These are phyloP conservation scores for Kentomonas sorsogonicus DNA, from an alignment of 208 protist genomes.

Conservation along the genomic window DNA sequence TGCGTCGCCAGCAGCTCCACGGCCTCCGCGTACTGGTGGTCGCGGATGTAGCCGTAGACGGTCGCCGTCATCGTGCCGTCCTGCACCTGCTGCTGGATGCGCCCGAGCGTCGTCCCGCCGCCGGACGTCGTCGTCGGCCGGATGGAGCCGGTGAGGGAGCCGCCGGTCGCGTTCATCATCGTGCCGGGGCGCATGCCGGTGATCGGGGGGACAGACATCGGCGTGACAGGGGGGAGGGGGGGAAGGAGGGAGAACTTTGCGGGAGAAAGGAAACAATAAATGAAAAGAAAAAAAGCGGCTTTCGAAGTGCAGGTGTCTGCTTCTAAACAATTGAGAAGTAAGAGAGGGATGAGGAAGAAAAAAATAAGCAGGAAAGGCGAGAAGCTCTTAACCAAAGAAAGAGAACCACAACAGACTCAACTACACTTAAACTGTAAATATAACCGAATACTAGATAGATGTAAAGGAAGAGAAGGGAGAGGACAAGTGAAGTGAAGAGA, in stretches of 20 bases:
- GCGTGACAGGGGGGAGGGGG: no score
- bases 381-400: neutral
- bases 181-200: slow-evolving; percentile 67
- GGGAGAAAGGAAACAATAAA: neutral
- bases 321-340: neutral
- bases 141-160: slow-evolving; percentile 30
- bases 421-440: neutral
- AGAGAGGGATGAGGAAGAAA: neutral
- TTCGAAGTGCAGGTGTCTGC: neutral
- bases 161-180: slow-evolving; percentile 33
- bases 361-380: neutral
- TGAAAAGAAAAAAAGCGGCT: neutral
- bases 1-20: slow-evolving; percentile 85
- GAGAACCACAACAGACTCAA: neutral
- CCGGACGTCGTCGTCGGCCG: slow-evolving; percentile 80
- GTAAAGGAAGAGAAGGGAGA: neutral
- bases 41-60: slow-evolving; percentile 92
- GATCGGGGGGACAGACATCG: slow-evolving; percentile 32
- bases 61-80: slow-evolving; percentile 95
- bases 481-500: neutral
- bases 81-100: slow-evolving; percentile 85
- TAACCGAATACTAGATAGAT: neutral
- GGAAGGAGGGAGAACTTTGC: neutral
- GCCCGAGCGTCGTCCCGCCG: slow-evolving; percentile 87
- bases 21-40: slow-evolving; percentile 93